A percentile compares a stretch with the other conserved stretches of the same genome.
Conservation (phyloP, 306 rosid species). For the Notholithocarpus densiflorus region DNA sequence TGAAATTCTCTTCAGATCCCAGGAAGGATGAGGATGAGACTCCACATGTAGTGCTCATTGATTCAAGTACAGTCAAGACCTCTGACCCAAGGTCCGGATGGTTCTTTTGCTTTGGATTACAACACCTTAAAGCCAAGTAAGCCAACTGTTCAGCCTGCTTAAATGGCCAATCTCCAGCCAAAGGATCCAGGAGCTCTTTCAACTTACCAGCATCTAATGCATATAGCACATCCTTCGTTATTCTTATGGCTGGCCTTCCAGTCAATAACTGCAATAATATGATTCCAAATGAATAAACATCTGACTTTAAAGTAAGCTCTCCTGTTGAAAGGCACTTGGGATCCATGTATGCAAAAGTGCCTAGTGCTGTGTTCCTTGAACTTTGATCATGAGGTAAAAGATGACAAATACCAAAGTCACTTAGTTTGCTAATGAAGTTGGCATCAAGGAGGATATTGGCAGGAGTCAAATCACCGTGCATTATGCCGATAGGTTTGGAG, state of each 20-base stretch:
- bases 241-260: conserved; percentile 36
- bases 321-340: conserved; percentile 44
- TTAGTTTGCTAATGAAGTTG: conserved; percentile 44
- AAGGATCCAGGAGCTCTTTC: conserved; percentile 39
- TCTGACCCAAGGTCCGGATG: conserved; percentile 47
- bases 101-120: conserved; percentile 36
- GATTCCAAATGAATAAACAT: conserved; percentile 54
- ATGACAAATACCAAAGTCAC: conserved; percentile 55
- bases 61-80: conserved; percentile 52
- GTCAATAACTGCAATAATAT: conserved; percentile 37
- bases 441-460: conserved; percentile 41
- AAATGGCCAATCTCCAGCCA: conserved; percentile 55
- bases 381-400: conserved; percentile 27
- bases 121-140: conserved; percentile 46
- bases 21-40: conserved; percentile 33
- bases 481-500: conserved; percentile 40
- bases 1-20: conserved; percentile 42
- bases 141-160: conserved; percentile 47
- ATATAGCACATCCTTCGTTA: conserved; percentile 34
- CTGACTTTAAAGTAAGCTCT: conserved; percentile 46
- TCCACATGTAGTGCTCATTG: conserved; percentile 45
- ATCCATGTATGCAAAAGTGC: conserved; percentile 43
- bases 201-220: conserved; percentile 38
- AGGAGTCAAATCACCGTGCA: conserved; percentile 56
- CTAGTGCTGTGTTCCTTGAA: conserved; percentile 30